Conservation (phyloP, 306 rosid species). For the Canavalia gladiata region DNA sequence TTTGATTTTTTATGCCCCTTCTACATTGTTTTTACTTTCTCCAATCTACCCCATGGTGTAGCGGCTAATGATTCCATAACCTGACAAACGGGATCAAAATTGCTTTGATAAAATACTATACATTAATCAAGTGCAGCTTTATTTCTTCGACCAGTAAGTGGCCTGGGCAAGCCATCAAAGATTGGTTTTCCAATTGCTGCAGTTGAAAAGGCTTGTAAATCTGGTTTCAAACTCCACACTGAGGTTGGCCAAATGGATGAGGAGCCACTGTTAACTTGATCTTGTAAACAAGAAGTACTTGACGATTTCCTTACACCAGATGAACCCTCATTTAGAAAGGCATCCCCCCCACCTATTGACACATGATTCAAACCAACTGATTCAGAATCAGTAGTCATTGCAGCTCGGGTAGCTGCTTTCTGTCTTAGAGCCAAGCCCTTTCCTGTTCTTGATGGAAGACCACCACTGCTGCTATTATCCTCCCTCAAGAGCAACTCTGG, state of each 20-base stretch:
- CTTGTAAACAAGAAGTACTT: constrained; percentile 86
- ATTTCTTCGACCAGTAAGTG: constrained; percentile 67
- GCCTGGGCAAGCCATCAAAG: constrained; percentile 87
- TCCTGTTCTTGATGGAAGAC: constrained; percentile 70
- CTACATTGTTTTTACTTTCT: constrained; percentile 42
- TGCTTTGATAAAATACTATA: constrained; percentile 40
- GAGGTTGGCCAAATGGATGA: constrained; percentile 73
- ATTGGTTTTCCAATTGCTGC: constrained; percentile 75
- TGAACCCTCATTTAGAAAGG: constrained; percentile 53
- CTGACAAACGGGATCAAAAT: constrained; percentile 54
- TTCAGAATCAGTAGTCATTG: constrained; percentile 58
- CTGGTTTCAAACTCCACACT: constrained; percentile 80
- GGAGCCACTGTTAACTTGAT: constrained; percentile 61
- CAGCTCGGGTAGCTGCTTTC: constrained; percentile 59
- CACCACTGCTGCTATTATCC: constrained; percentile 56
- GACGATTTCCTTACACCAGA: constrained; percentile 82
- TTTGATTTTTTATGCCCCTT: constrained; percentile 14
- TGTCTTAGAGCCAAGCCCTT: constrained; percentile 79
- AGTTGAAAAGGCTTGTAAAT: constrained; percentile 70
- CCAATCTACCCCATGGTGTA: constrained; percentile 47
- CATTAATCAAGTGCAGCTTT: constrained; percentile 88
- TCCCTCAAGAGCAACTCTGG: constrained; percentile 76
- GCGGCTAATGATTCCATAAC: constrained; percentile 47
- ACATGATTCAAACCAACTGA: constrained; percentile 54
- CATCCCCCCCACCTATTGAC: constrained; percentile 59